phyloP scores from a whole-genome alignment of 208 protist species.

The Crithidia thermophila region DNA sequence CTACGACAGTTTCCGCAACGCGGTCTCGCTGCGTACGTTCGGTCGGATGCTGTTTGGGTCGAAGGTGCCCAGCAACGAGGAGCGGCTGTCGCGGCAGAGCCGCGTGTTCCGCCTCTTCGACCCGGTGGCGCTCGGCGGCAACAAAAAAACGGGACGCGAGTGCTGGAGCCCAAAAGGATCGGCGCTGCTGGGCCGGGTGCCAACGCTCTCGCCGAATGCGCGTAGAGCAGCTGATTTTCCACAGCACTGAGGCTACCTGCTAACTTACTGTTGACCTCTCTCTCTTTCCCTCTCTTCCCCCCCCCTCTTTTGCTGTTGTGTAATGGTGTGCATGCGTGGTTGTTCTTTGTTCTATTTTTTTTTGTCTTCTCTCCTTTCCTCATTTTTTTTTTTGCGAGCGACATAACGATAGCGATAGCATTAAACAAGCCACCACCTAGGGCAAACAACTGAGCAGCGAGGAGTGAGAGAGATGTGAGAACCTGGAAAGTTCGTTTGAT shows the following conservation, averaged over 20 bases:
- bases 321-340: neutral
- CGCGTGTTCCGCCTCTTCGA: slow-evolving; percentile 62
- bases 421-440: too few species aligned
- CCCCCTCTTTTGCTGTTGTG: neutral
- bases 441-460: too few species aligned
- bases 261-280: neutral
- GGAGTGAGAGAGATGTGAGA: neutral
- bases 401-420: too few species aligned
- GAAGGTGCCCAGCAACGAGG: slow-evolving; percentile 46
- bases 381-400: neutral
- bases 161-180: slow-evolving; percentile 28
- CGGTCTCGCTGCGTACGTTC: slow-evolving; percentile 55
- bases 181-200: slow-evolving; percentile 18
- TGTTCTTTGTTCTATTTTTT: too few species aligned
- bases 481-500: neutral
- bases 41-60: slow-evolving; percentile 54
- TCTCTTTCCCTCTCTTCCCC: neutral
- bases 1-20: slow-evolving; percentile 57
- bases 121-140: slow-evolving; percentile 43
- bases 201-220: slow-evolving; percentile 34
- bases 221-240: neutral
- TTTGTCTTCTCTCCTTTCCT: too few species aligned
- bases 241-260: slow-evolving; percentile 1
- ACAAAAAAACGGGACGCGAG: slow-evolving; percentile 33
- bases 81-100: slow-evolving; percentile 49